Evolutionary conservation across 306 rosid genomes (phyloP).

Genomic region (Hylodesmum podocarpum): DNA sequence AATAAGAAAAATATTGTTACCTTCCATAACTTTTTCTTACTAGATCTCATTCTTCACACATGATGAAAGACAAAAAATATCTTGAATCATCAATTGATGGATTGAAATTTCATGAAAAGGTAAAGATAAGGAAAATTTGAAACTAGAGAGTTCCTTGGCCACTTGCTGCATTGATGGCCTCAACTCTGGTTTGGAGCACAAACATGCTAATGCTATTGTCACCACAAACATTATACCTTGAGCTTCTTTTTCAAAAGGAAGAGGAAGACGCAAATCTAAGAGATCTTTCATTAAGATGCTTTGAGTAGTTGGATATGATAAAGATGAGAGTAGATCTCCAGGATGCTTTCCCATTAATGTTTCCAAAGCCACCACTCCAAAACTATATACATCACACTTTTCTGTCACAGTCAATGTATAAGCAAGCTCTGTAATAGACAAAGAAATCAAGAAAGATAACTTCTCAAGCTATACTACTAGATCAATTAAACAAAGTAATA

Average conservation of each 20-base stretch:
- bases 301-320: not conserved
- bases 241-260: not conserved
- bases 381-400: conserved; percentile 15
- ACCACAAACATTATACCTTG: not conserved
- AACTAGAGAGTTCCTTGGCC: not conserved
- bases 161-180: conserved; percentile 4
- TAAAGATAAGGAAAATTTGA: not conserved
- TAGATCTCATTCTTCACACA: not conserved
- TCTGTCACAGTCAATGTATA: not conserved
- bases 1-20: no score
- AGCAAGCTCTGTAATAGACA: not conserved
- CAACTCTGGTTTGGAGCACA: not conserved
- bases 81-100: not conserved
- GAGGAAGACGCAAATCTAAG: not conserved
- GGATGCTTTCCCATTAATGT: not conserved
- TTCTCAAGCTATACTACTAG: not conserved
- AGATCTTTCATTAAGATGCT: not conserved
- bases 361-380: not conserved
- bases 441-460: not conserved
- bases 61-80: not conserved
- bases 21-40: not conserved
- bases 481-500: not conserved
- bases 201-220: not conserved
- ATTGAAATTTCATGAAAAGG: not conserved
- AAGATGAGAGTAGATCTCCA: not conserved